Conservation (phyloP, 495 filamentous ascomycete genomes). For the Penicillium cinerascens region DNA sequence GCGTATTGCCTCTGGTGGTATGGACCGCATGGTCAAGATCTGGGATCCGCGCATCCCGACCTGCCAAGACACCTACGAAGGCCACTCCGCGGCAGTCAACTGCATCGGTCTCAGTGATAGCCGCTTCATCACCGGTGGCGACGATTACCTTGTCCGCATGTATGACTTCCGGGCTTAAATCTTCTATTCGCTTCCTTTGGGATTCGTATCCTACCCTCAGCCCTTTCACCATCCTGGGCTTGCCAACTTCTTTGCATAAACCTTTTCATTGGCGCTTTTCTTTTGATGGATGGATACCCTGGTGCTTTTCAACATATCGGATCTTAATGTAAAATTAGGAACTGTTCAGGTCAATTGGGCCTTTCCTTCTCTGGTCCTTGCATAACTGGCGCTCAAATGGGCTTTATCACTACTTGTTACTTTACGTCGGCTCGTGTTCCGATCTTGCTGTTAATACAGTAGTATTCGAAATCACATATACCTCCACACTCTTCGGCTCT, state of each 20-base stretch:
- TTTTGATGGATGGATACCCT: constrained; percentile 21
- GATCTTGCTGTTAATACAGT: not conserved
- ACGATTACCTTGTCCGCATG: constrained; percentile 86
- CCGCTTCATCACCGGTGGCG: constrained; percentile 82
- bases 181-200: constrained; percentile 1
- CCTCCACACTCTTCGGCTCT: not conserved
- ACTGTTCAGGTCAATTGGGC: not conserved
- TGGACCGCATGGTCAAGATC: constrained; percentile 94
- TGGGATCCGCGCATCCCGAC: constrained; percentile 92
- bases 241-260: not conserved
- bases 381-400: not conserved
- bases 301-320: constrained; percentile 8
- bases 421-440: not conserved
- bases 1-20: constrained; percentile 79
- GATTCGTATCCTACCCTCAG: not conserved
- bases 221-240: not conserved
- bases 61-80: constrained; percentile 86
- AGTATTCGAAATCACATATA: not conserved
- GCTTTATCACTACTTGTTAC: not conserved
- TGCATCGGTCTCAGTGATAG: constrained; percentile 87
- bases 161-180: constrained; percentile 68
- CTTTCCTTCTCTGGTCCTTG: not conserved
- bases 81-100: constrained; percentile 85
- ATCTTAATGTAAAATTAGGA: not conserved
- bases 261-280: constrained; percentile 3